Conservation (phyloP, 176 grass and related monocot genomes). For the Poa annua region DNA sequence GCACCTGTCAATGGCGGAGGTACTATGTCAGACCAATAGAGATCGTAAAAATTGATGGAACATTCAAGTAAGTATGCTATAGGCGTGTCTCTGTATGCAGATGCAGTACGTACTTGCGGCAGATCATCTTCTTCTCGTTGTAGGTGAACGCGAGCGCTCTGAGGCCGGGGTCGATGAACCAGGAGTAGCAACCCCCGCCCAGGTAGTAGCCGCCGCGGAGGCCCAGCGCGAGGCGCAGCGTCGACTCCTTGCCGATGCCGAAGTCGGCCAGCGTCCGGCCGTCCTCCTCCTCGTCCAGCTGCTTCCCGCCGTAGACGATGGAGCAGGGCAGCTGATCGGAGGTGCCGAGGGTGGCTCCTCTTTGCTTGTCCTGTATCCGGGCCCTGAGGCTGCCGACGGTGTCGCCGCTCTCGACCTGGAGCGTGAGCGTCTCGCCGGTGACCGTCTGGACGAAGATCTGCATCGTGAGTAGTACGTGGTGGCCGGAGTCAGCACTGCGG, state of each 20-base stretch:
- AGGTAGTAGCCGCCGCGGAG: neutral
- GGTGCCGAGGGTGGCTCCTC: neutral
- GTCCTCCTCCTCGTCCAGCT: neutral
- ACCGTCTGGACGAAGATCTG: conserved; percentile 98
- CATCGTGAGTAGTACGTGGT: conserved; percentile 59
- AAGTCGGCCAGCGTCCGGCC: neutral
- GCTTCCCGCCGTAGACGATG: neutral
- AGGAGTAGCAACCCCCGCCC: neutral
- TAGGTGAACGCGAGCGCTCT: neutral
- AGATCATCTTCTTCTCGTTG: neutral
- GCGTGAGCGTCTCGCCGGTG: conserved; percentile 92
- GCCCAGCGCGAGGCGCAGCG: neutral
- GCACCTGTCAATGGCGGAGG: neutral
- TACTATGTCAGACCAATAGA: neutral
- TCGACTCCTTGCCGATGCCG: neutral
- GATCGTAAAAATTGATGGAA: too few species aligned
- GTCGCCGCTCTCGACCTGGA: conserved; percentile 98
- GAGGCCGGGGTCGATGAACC: neutral
- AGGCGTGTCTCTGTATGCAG: too few species aligned
- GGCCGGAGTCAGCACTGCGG: too few species aligned
- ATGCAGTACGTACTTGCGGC: neutral
- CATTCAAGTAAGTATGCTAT: too few species aligned
- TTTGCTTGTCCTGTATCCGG: neutral
- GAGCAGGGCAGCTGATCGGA: neutral
- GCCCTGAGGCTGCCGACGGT: conserved; percentile 95